Conservation (phyloP, 2,329 filamentous ascomycete genomes). For the Ramularia endophylla region DNA sequence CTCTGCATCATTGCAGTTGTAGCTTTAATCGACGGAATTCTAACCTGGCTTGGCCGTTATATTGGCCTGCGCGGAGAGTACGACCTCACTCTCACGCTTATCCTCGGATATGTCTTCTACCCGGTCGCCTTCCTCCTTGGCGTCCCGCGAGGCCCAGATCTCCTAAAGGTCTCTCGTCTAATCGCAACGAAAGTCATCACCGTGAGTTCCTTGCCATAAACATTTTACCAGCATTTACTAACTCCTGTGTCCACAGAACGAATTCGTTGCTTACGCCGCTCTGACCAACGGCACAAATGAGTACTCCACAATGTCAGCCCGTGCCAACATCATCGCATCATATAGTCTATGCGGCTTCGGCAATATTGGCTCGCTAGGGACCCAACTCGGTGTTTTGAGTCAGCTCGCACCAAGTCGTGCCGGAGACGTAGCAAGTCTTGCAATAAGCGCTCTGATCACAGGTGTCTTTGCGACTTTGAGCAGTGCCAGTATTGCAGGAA, state of each 20-base stretch:
- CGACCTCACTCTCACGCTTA: slow-evolving; percentile 65
- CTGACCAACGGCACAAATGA: slow-evolving; percentile 45
- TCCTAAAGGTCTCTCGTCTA: slow-evolving; percentile 68
- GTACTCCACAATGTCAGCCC: slow-evolving; percentile 58
- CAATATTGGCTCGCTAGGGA: slow-evolving; percentile 81
- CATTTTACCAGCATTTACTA: slow-evolving; percentile 5
- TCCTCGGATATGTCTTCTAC: slow-evolving; percentile 72
- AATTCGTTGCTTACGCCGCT: slow-evolving; percentile 65
- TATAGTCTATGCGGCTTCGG: slow-evolving; percentile 73
- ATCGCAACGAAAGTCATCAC: slow-evolving; percentile 82
- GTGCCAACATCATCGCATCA: slow-evolving; percentile 74
- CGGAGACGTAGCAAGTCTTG: slow-evolving; percentile 69
- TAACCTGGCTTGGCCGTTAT: slow-evolving; percentile 81
- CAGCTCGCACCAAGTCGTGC: slow-evolving; percentile 70
- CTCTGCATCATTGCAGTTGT: slow-evolving; percentile 78
- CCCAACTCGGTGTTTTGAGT: slow-evolving; percentile 80
- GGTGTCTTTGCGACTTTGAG: slow-evolving; percentile 75
- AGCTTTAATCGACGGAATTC: slow-evolving; percentile 65
- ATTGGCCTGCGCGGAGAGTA: slow-evolving; percentile 63
- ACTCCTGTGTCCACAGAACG: slow-evolving; percentile 50
- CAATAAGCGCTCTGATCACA: slow-evolving; percentile 68
- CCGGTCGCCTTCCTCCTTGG: slow-evolving; percentile 76
- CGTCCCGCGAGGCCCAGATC: slow-evolving; percentile 54
- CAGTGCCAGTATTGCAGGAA: slow-evolving; percentile 69
- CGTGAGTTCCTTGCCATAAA: slow-evolving; percentile 36